Evolutionary conservation across 306 rosid species (phyloP).

Genomic region (Malus asiatica): DNA sequence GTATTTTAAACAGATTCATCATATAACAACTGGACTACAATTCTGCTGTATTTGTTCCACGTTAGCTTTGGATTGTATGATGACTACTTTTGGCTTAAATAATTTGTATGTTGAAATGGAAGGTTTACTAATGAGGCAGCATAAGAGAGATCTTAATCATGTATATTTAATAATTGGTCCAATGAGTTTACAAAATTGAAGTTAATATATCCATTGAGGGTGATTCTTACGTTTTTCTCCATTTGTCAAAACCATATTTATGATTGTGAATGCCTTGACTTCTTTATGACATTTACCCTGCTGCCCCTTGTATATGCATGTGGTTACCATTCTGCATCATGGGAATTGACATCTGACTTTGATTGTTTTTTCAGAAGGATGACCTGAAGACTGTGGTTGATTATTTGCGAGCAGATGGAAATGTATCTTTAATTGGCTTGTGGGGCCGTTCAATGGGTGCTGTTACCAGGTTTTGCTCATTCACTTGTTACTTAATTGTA

Average conservation of each 20-base stretch:
- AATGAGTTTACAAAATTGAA: not conserved
- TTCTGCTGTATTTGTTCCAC: not conserved
- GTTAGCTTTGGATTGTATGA: not conserved
- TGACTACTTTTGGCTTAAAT: not conserved
- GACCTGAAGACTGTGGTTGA: constrained; percentile 78
- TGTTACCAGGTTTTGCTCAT: constrained; percentile 67
- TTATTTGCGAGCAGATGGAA: constrained; percentile 79
- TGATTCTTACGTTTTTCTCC: not conserved
- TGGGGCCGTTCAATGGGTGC: constrained; percentile 99
- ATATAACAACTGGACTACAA: not conserved
- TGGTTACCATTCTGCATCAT: constrained; percentile 10
- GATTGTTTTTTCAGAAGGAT: constrained; percentile 63
- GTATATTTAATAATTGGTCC: not conserved
- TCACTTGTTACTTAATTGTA: constrained; percentile 17
- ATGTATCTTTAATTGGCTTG: constrained; percentile 87
- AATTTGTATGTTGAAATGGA: not conserved
- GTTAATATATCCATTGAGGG: not conserved
- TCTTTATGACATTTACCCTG: not conserved
- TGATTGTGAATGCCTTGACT: not conserved
- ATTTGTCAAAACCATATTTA: not conserved
- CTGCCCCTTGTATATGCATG: not conserved
- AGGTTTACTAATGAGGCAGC: not conserved
- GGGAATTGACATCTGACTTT: constrained; percentile 17
- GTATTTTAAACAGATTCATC: constrained; percentile 8
- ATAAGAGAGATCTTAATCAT: not conserved